These are phyloP conservation scores for Phytopythium aichiense DNA, from an alignment of 352 stramenopile genomes.

Conservation along the genomic window DNA sequence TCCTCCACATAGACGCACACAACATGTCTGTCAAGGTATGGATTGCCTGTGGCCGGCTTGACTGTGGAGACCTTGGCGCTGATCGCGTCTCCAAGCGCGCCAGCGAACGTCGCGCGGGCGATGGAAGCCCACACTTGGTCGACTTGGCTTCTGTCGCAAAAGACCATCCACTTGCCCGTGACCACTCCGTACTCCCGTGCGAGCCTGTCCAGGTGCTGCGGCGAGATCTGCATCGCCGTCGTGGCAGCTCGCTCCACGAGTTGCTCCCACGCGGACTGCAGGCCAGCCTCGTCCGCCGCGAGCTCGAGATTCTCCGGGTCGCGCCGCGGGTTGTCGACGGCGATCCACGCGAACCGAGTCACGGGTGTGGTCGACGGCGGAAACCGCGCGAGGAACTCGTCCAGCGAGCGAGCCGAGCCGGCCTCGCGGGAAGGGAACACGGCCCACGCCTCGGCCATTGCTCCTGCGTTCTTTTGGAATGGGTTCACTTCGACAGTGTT, in stretches of 20 bases:
- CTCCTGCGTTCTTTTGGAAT: too few species aligned
- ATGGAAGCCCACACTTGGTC: conserved; percentile 7
- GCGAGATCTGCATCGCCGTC: neutral
- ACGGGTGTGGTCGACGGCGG: conserved; percentile 1
- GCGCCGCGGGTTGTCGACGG: neutral
- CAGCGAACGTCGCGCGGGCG: neutral
- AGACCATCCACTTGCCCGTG: conserved; percentile 15
- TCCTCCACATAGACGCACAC: conserved; percentile 13
- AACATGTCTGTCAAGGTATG: conserved; percentile 1
- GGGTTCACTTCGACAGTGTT: too few species aligned
- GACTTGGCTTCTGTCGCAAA: conserved; percentile 1
- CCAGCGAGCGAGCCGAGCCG: neutral
- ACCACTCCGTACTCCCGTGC: conserved; percentile 5
- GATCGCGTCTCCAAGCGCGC: neutral
- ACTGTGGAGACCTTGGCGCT: conserved; percentile 10
- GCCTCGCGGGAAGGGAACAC: conserved; percentile 4
- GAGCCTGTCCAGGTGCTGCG: neutral
- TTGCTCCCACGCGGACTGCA: conserved; percentile 3
- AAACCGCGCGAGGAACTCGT: conserved; percentile 8
- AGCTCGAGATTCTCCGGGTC: neutral
- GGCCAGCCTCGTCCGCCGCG: conserved; percentile 4
- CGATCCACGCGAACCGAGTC: conserved; percentile 8
- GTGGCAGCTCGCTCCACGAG: neutral
- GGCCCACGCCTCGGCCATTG: neutral
- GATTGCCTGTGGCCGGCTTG: neutral